Base-by-base conservation (phyloP, 345 rosid species). In the Eucalyptus pauciflora region DNA sequence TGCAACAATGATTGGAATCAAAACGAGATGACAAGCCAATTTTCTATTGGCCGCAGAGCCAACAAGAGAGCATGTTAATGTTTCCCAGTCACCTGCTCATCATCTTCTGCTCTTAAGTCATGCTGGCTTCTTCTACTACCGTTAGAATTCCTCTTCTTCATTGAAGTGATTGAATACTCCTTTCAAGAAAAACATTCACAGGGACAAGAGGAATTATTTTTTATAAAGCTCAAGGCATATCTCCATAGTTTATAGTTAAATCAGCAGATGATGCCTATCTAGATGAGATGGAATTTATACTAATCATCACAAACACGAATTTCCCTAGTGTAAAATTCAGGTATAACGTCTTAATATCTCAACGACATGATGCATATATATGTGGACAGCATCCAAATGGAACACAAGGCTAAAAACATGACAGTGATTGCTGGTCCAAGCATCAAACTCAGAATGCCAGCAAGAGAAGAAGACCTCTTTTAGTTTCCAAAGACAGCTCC, bases 91-190 rank as follows among this genome's bases (percentile, higher is more conserved):
- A 93, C 95, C 95, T 95, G 93, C 92, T 93, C 94, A 90, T 92
- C 93, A 71, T 89, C 90, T 87, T 91, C 95, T 51, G 51, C 88
- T 86, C 93, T 91, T 88, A 64, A n/a, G 87, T 76, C 79, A 88
- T 33, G 89, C 45, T 92, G 94, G 88, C 91, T 92, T 92, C 94
- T 92, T 91, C 89, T 94, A 87, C 89, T 91, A 88, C 91, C 91
- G 41, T 81, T 90, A 37, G 95, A 87, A 86, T 90, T 95, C 92
- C 92, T 92, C 94, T 89, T 93, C 93, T 93, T 95, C 86, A 91
- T 90, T 87, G 97, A 95, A 88, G 98, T 92, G 87, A 92, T 81
- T 10, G 97, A 97, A 87, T 93, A 93, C 50, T 93, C 96, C 98
- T 96, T 71, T 87, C 24, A 60, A 87, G 83, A n/a, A 48, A 89